Conservation (phyloP, 306 rosid species). For the Canavalia ensiformis region DNA sequence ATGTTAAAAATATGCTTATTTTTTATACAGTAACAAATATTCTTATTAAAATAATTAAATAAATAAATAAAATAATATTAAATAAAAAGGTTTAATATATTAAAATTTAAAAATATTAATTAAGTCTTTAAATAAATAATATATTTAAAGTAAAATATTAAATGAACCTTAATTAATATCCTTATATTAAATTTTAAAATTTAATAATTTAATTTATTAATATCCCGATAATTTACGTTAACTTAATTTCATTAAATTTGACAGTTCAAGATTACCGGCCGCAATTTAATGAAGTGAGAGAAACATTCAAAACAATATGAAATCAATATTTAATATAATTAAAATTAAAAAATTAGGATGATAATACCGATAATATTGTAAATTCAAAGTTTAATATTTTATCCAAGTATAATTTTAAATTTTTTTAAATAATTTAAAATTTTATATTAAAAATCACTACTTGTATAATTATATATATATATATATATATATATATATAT, state of each 20-base stretch:
- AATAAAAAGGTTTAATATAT: neutral
- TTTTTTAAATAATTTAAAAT: neutral
- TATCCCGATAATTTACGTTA: too few species aligned
- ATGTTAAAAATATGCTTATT: too few species aligned
- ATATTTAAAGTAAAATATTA: neutral
- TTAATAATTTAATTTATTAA: too few species aligned
- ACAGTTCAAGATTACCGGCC: neutral
- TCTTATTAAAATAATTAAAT: too few species aligned
- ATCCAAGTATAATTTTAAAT: neutral
- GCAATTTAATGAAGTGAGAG: neutral
- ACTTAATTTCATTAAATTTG: neutral
- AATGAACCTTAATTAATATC: neutral
- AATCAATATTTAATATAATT: neutral
- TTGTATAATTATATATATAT: too few species aligned
- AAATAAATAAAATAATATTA: too few species aligned
- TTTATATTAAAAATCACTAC: too few species aligned
- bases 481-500: too few species aligned
- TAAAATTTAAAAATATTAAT: neutral
- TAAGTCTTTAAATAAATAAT: neutral
- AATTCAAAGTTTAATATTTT: neutral
- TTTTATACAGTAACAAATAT: too few species aligned
- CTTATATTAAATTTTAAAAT: neutral
- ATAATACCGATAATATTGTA: neutral
- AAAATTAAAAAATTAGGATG: neutral
- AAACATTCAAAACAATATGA: neutral